phyloP scores from a whole-genome alignment of 768 basidiomycete species.

The Suillus decipiens region DNA sequence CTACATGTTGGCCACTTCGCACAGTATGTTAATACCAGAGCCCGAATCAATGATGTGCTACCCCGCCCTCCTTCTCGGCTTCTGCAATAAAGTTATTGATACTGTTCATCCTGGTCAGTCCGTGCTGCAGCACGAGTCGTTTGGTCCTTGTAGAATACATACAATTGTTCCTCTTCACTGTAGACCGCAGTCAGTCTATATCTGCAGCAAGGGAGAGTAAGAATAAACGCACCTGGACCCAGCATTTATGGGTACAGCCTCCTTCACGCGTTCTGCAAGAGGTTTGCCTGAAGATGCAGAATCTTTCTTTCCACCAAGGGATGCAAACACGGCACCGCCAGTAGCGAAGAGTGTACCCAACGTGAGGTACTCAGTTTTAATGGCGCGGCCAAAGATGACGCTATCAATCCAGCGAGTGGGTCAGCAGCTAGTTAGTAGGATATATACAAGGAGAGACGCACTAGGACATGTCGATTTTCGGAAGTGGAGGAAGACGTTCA shows the following conservation, averaged over 20 bases:
- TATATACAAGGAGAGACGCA: conserved; percentile 24
- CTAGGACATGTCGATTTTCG: conserved; percentile 45
- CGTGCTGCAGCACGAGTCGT: conserved; percentile 30
- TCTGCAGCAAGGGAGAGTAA: not conserved
- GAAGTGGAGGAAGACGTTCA: conserved; percentile 10
- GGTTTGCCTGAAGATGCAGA: conserved; percentile 41
- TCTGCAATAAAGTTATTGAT: conserved; percentile 80
- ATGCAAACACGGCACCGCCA: conserved; percentile 53
- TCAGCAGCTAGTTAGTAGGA: conserved; percentile 9
- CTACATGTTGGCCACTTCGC: not conserved
- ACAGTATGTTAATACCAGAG: not conserved
- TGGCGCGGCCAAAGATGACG: conserved; percentile 74
- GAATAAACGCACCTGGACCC: conserved; percentile 60
- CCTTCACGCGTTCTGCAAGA: conserved; percentile 59
- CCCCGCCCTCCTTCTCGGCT: conserved; percentile 75
- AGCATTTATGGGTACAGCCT: conserved; percentile 63
- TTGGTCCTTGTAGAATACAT: conserved; percentile 34
- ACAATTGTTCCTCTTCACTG: conserved; percentile 89
- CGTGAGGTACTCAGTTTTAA: conserved; percentile 81
- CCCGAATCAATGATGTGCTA: conserved; percentile 29
- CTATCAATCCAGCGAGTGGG: conserved; percentile 37
- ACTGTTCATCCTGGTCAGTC: conserved; percentile 58
- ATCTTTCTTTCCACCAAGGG: conserved; percentile 58
- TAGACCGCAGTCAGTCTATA: conserved; percentile 16
- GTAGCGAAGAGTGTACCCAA: conserved; percentile 66